Base-by-base conservation (phyloP, 305 asterid genomes). In the Solanum hybrid region DNA sequence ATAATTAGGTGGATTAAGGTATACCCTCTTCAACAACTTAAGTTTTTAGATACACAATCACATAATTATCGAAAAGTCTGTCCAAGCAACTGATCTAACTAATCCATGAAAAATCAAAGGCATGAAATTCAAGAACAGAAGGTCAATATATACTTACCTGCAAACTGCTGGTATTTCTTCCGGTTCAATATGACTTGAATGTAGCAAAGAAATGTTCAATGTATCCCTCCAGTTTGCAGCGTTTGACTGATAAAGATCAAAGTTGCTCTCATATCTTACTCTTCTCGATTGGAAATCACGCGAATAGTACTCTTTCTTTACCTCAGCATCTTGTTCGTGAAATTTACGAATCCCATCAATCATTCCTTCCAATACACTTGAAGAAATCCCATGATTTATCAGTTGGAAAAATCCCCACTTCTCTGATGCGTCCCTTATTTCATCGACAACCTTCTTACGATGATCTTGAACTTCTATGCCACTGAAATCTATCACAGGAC, bases 211-310 rank as follows among this genome's bases (percentile, higher is more conserved):
- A 51, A 95, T 61, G 10, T 92, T 92, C 92, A 95, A 82, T 9
- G 97, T 89, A 69, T 95, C 97, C 91, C 96, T 94, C 97, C 97
- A 94, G 89, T 93, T 93, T 9, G 96, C 96, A 11, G 95, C 87
- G 2, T 90, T 87, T 2, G 96, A 95, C 2, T 90, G 88, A 11
- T 91, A 94, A 74, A 94, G 83, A 86, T 94, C 97, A 51, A 91
- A 22, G 42, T 35, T 96, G 89, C 94, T 93, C 8, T 33, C 88
- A 79, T 88, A 96, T 69, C 89, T 89, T 28, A 94, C 93, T 87
- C 90, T 92, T 83, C 90, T 91, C 87, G 20, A n/a, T 22, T 13
- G 0, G 6, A n/a, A 9, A 26, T 92, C 96, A 2, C 92, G 91
- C 0, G 92, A 57, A 26, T 93, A 87, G 11, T 91, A 93, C 71